Evolutionary conservation across 306 rosid species (phyloP).

Genomic region (Bauhinia variegata): DNA sequence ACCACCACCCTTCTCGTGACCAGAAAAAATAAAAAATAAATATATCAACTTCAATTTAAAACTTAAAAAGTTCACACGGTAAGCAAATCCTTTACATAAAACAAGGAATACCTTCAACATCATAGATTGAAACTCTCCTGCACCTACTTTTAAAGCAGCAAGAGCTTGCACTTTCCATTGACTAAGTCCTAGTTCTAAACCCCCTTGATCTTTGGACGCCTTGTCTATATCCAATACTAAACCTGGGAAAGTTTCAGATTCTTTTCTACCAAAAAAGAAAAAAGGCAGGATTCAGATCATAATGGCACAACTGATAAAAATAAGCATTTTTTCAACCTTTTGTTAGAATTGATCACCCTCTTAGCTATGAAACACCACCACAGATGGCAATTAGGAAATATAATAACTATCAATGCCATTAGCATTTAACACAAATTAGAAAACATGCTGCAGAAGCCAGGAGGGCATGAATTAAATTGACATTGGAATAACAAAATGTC

Average conservation of each 20-base stretch:
- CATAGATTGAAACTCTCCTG: slow-evolving; percentile 62
- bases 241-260: slow-evolving; percentile 46
- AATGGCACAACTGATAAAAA: slow-evolving; percentile 11
- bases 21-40: slow-evolving; percentile 12
- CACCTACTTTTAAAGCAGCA: slow-evolving; percentile 61
- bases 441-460: neutral
- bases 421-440: neutral
- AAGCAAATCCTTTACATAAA: slow-evolving; percentile 6
- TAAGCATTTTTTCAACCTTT: neutral
- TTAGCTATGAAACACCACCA: neutral
- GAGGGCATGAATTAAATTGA: neutral
- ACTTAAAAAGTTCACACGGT: slow-evolving; percentile 14
- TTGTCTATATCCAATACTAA: slow-evolving; percentile 36
- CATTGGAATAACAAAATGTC: neutral
- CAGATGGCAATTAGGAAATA: neutral
- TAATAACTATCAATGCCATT: neutral
- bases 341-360: neutral
- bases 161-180: slow-evolving; percentile 71
- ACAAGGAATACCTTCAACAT: slow-evolving; percentile 62
- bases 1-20: slow-evolving; percentile 71
- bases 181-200: slow-evolving; percentile 74
- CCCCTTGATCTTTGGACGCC: slow-evolving; percentile 48
- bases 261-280: slow-evolving; percentile 50
- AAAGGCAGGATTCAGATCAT: slow-evolving; percentile 35
- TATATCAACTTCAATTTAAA: slow-evolving; percentile 23